Conservation (phyloP, 1,284 basidiomycete species). For the Rhodotorula sp. region DNA sequence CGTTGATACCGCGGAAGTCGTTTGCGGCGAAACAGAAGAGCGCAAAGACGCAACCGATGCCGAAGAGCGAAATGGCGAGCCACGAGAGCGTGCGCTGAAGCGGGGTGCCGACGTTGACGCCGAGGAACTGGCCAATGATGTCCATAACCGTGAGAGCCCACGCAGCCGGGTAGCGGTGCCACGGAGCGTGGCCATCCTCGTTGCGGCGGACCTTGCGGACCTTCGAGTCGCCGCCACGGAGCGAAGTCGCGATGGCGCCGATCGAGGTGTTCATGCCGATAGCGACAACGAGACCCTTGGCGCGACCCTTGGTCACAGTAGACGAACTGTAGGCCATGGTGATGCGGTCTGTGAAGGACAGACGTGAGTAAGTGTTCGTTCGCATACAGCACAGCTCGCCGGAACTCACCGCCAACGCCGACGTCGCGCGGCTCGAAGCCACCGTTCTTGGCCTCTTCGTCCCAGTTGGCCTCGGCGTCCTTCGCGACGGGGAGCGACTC, state of each 20-base stretch:
- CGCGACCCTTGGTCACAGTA: slow-evolving; percentile 67
- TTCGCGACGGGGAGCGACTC: slow-evolving; percentile 67
- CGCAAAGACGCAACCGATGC: slow-evolving; percentile 47
- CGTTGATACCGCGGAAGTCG: slow-evolving; percentile 39
- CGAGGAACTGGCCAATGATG: slow-evolving; percentile 50
- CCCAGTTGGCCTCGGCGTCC: slow-evolving; percentile 53
- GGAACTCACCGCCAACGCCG: slow-evolving; percentile 49
- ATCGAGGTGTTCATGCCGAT: slow-evolving; percentile 70
- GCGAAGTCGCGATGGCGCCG: slow-evolving; percentile 60
- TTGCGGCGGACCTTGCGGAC: slow-evolving; percentile 43
- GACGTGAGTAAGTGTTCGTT: background rate
- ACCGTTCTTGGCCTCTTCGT: slow-evolving; percentile 48
- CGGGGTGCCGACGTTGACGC: slow-evolving; percentile 51
- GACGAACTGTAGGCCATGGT: slow-evolving; percentile 65
- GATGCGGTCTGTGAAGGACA: slow-evolving; percentile 59
- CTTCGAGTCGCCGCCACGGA: slow-evolving; percentile 47
- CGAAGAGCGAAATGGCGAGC: slow-evolving; percentile 47
- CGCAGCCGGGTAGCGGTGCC: slow-evolving; percentile 51
- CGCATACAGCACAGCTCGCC: too few relatives aligned
- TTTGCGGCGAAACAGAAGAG: slow-evolving; percentile 52
- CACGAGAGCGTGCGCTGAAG: slow-evolving; percentile 50
- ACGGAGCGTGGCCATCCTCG: slow-evolving; percentile 50
- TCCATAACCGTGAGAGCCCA: slow-evolving; percentile 51
- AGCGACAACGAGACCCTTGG: slow-evolving; percentile 60
- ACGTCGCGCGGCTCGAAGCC: slow-evolving; percentile 37